Percentiles rank a stretch among this genome's conserved stretches.
Conservation (phyloP, 2,329 filamentous ascomycete genomes). For the Cordyceps cicadae region DNA sequence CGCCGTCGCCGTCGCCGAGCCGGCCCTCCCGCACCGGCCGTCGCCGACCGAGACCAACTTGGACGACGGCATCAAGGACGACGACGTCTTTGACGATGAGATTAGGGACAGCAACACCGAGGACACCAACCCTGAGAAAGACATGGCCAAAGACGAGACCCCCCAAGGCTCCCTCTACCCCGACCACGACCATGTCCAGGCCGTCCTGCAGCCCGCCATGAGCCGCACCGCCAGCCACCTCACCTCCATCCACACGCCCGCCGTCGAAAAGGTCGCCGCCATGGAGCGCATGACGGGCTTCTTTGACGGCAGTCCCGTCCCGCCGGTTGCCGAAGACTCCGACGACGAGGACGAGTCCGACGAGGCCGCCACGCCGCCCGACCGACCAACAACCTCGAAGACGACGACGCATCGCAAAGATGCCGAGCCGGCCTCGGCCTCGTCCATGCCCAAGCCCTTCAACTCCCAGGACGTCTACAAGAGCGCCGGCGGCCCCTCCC, state of each 20-base stretch:
- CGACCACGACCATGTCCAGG: constrained; percentile 49
- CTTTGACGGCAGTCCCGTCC: constrained; percentile 17
- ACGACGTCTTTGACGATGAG: constrained; percentile 1
- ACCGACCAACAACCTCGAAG: not conserved
- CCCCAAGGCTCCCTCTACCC: constrained; percentile 32
- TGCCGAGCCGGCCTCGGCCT: no score
- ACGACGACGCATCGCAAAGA: no score
- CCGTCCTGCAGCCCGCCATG: constrained; percentile 51
- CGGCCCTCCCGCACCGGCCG: not conserved
- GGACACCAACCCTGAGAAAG: no score
- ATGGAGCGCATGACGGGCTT: constrained; percentile 33
- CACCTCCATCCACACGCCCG: constrained; percentile 46
- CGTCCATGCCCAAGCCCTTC: constrained; percentile 8
- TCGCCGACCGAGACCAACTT: not conserved
- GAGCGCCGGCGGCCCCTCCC: not conserved
- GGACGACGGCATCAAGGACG: constrained; percentile 1
- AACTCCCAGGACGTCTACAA: constrained; percentile 11
- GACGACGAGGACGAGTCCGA: constrained; percentile 15
- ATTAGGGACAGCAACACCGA: not conserved
- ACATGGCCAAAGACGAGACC: constrained; percentile 7
- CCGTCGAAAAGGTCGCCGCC: constrained; percentile 49
- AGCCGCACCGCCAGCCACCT: constrained; percentile 49
- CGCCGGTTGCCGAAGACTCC: constrained; percentile 13
- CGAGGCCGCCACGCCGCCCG: constrained; percentile 10
- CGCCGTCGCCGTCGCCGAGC: not conserved